Conservation (phyloP, 2,329 filamentous ascomycete genomes). For the Phialophora macrospora region DNA sequence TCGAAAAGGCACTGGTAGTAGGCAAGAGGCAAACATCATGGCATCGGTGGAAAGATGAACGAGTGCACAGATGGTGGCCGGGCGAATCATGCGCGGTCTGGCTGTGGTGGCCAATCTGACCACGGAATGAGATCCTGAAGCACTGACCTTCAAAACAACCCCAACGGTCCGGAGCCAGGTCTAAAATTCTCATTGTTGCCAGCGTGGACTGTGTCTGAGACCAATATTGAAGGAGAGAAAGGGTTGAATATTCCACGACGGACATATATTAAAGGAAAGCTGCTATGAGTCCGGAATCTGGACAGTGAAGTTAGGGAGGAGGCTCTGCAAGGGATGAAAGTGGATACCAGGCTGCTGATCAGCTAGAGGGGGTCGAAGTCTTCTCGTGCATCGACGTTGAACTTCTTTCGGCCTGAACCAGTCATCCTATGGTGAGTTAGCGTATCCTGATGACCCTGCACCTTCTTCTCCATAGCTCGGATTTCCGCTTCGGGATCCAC, state of each 20-base stretch:
- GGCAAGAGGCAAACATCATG: constrained; percentile 15
- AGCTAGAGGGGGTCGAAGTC: constrained; percentile 58
- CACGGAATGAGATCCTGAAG: constrained; percentile 23
- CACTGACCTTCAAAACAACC: constrained; percentile 3
- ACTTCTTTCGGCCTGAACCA: constrained; percentile 79
- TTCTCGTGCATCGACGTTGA: constrained; percentile 74
- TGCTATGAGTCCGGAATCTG: constrained; percentile 9
- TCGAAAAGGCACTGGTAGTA: constrained; percentile 3
- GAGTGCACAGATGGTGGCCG: constrained; percentile 3
- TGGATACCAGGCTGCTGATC: constrained; percentile 13
- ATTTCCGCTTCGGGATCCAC: constrained; percentile 95
- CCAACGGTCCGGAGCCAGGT: background rate
- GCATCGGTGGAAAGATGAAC: constrained; percentile 1
- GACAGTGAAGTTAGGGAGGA: constrained; percentile 9
- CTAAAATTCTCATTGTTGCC: background rate
- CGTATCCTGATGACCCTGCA: constrained; percentile 86
- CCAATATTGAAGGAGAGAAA: constrained; percentile 17
- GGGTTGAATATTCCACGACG: constrained; percentile 12
- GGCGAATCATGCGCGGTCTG: constrained; percentile 8
- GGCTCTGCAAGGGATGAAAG: constrained; percentile 30
- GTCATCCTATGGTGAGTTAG: constrained; percentile 84
- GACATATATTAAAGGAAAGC: constrained; percentile 11
- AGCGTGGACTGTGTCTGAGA: constrained; percentile 14
- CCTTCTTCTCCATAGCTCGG: constrained; percentile 95
- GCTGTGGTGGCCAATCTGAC: constrained; percentile 24